Base-by-base conservation (phyloP, 345 rosid species). In the Ceriops decandra region DNA sequence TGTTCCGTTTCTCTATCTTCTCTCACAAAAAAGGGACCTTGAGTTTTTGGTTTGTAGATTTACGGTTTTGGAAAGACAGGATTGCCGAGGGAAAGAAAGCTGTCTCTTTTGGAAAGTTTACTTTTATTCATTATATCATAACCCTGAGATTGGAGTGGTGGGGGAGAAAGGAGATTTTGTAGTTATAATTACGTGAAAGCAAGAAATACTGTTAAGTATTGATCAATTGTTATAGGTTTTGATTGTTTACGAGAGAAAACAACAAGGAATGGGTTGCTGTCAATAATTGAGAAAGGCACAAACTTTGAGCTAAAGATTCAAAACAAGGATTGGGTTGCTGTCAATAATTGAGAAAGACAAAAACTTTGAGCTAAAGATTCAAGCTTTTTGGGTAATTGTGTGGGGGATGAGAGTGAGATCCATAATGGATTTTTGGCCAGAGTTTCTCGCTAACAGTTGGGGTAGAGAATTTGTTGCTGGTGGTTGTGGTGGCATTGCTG, bases 401-500 rank as follows among this genome's bases (percentile, higher is more conserved):
- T 22, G 71, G 57, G 61, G 71, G 5, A 67, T 60, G 73, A 57
- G 68, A 69, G 62, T 26, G 32, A 57, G 76, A 59, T 8, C 28
- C 35, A 52, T 8, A 24, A 91, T 91, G 99, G 97, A 91, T 74
- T 91, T 88, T 72, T 89, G 95, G 97, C 99, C 96, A 10, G 93
- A 91, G 80, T 95, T 89, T 81, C 81, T 95, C 65, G 96, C 97
- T 17, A 85, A 63, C 69, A 89, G 90, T 66, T 88, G 88, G 88
- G 97, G 96, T 1, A 81, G 68, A 68, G 97, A 95, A 67, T 90
- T 89, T 79, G 91, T 91, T 54, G 99, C 93, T 10, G 98, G 98
- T 36, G 99, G 98, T 4, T 84, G 86, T 63, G 98, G 99, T 27
- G 99, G 99, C 72, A 79, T 84, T 20, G 98, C 99, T n/a, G 98